These are phyloP conservation scores for Drechslerella stenobrocha DNA, from an alignment of 2,329 filamentous ascomycete species.

Conservation along the genomic window DNA sequence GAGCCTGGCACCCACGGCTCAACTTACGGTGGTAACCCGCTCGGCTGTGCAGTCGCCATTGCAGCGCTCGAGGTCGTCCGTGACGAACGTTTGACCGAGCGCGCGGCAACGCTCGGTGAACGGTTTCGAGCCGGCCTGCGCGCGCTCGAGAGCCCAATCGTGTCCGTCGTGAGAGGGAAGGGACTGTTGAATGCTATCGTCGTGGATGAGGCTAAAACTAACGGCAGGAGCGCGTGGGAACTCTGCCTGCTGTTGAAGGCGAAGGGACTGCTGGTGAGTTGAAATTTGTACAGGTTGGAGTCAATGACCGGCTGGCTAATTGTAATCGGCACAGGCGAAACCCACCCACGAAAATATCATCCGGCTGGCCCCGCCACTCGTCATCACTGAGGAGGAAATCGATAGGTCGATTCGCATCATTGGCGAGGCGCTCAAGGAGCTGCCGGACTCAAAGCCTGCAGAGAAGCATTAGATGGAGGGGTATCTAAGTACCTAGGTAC, in stretches of 20 bases:
- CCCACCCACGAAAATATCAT: conserved; percentile 99
- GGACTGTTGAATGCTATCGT: conserved; percentile 93
- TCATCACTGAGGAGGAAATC: conserved; percentile 88
- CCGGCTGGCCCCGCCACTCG: conserved; percentile 90
- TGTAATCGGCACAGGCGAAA: conserved; percentile 70
- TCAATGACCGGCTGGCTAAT: too few relatives aligned
- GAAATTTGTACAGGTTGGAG: conserved; percentile 39
- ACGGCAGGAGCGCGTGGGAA: conserved; percentile 84
- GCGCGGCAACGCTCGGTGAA: conserved; percentile 77
- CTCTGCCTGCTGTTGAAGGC: conserved; percentile 92
- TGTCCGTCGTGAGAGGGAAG: conserved; percentile 83
- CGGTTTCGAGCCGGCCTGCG: conserved; percentile 78
- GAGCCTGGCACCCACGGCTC: conserved; percentile 97
- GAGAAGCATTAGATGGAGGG: conserved; percentile 25
- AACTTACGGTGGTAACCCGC: conserved; percentile 96
- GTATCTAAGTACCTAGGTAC: too few relatives aligned
- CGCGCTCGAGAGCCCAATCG: conserved; percentile 76
- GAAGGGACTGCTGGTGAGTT: conserved; percentile 84
- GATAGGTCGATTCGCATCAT: conserved; percentile 77
- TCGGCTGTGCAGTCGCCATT: conserved; percentile 93
- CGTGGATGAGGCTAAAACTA: conserved; percentile 85
- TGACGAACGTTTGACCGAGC: conserved; percentile 84
- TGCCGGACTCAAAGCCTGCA: conserved; percentile 56
- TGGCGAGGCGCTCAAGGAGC: conserved; percentile 75
- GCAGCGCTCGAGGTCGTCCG: conserved; percentile 90